Evolutionary conservation across 2,329 filamentous ascomycete species (phyloP), one percentile per base, ranked within the genome.

Genomic region (Didymella pinodella): DNA sequence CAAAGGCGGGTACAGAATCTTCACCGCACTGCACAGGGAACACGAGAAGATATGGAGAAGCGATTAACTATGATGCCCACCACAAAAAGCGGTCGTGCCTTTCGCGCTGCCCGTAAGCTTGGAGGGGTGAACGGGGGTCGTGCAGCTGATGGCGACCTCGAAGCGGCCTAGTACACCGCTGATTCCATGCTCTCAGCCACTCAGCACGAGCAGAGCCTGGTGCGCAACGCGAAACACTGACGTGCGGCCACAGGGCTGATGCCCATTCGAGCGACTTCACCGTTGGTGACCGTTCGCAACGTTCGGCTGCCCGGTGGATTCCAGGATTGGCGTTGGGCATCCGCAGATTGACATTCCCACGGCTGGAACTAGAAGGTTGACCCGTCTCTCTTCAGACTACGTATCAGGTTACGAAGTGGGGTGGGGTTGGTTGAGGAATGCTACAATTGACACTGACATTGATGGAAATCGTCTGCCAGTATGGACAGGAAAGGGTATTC

Each of bases 71-170:
- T 41, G 25, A 47, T 51, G 52, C 51, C 50, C 46, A 56, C 57
- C 63, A 60, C 54, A 63, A 67, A 48, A 57, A 58, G 65, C 67
- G 61, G 64, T 67, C 64, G 59, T 51, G 59, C 53, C 59, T 55
- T 48, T 67, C 57, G 65, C 66, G 53, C 48, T 45, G 54, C 59
- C 62, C 60, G 56, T 57, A 44, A 49, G 45, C 22, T 50, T 64
- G 48, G 64, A 59, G 61, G 62, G 61, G 60, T 61, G 61, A 59
- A 25, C 38, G 38, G 41, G 34, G 32, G 25, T 34, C 41, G 28
- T 32, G 47, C 47, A 47, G 47, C 54, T 52, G 48, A 57, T 43
- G 54, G 16, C 25, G 12, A 22, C 16, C 48, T 26, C 29, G 25
- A 56, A 38, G 14, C 10, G 31, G 53, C 46, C 44, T 48, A 44